Evolutionary conservation across 169 alveolate species (phyloP).

Genomic region (Eimeria tenella): DNA sequence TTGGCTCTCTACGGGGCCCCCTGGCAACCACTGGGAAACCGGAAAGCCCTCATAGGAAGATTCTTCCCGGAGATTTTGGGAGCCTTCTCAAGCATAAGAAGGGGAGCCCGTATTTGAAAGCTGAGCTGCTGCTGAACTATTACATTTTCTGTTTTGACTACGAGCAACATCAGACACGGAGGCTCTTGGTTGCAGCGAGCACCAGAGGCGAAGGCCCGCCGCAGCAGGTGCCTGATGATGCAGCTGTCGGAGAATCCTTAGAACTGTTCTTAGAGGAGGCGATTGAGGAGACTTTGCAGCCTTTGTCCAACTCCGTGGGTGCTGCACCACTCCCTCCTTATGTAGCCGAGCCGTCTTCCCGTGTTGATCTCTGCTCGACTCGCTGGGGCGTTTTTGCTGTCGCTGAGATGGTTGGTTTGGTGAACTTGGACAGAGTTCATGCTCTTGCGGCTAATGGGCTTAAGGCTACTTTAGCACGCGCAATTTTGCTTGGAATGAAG

Average conservation of each 20-base stretch:
- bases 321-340: not conserved
- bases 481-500: not conserved
- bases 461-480: not conserved
- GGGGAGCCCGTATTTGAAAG: constrained; percentile 38
- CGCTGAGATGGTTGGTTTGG: constrained; percentile 1
- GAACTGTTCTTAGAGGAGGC: not conserved
- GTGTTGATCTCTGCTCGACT: not conserved
- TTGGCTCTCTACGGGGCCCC: constrained; percentile 39
- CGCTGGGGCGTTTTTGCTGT: constrained; percentile 42
- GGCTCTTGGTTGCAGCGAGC: constrained; percentile 25
- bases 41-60: not conserved
- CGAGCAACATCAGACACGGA: constrained; percentile 47
- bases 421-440: not conserved
- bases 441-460: not conserved
- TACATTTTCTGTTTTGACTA: constrained; percentile 49
- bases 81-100: not conserved
- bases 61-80: constrained; percentile 7
- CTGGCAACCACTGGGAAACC: not conserved
- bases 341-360: not conserved
- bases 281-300: not conserved
- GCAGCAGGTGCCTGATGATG: constrained; percentile 30
- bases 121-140: constrained; percentile 64
- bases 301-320: not conserved
- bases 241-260: not conserved
- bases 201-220: constrained; percentile 16